phyloP scores from a whole-genome alignment of 768 basidiomycete genomes.

The Rhodotorula kratochvilovae region DNA sequence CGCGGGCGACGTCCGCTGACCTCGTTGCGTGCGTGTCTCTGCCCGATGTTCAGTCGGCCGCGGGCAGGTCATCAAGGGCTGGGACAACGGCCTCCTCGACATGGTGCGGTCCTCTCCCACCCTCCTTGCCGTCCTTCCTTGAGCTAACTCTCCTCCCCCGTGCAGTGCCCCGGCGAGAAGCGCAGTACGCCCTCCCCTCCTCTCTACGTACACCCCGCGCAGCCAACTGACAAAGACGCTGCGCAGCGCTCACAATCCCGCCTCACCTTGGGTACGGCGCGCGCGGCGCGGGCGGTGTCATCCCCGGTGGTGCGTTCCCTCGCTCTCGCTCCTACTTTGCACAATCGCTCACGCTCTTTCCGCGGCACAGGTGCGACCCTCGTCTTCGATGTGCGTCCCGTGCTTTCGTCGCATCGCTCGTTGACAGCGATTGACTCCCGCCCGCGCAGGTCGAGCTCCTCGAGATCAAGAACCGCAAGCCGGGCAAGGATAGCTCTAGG shows the following conservation, averaged over 20 bases:
- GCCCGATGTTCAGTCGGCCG: constrained; percentile 23
- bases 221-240: too few relatives aligned
- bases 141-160: background rate
- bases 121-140: background rate
- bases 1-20: too few relatives aligned
- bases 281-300: constrained; percentile 50
- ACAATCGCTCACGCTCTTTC: background rate
- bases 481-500: constrained; percentile 36
- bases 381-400: constrained; percentile 45
- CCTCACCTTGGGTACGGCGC: constrained; percentile 48
- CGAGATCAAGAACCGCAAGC: constrained; percentile 39
- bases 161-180: constrained; percentile 35
- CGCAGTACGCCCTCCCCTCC: constrained; percentile 1
- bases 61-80: constrained; percentile 34
- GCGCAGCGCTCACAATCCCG: constrained; percentile 47
- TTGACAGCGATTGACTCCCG: too few relatives aligned
- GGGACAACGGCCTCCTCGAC: constrained; percentile 25
- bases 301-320: constrained; percentile 41
- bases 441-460: constrained; percentile 46
- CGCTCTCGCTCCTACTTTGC: too few relatives aligned
- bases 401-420: too few relatives aligned
- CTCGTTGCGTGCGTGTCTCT: background rate
- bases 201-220: too few relatives aligned
- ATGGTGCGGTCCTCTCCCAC: constrained; percentile 8
- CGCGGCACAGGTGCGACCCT: constrained; percentile 43